Percentiles rank a stretch among this genome's conserved stretches.
phyloP scores from a whole-genome alignment of 345 rosid genomes.

The Eucalyptus marginata region DNA sequence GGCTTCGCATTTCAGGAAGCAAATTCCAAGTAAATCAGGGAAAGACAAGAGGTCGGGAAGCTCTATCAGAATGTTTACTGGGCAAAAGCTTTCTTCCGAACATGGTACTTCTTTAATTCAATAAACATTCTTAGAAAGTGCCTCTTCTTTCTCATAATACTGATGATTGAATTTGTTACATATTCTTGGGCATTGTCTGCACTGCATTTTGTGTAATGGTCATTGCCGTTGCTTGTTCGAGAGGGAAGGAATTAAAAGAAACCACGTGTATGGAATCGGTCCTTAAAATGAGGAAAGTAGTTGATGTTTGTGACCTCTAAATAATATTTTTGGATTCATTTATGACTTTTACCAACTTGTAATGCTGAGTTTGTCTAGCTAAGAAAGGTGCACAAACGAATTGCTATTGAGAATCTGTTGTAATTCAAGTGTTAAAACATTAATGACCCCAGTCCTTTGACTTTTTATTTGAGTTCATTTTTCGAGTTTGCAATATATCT shows the following conservation, averaged over 20 bases:
- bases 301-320: background rate
- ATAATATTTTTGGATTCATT: background rate
- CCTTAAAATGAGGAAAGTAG: background rate
- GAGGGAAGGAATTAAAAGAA: background rate
- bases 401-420: background rate
- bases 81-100: slow-evolving; percentile 1
- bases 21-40: slow-evolving; percentile 17
- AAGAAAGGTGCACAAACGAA: background rate
- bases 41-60: slow-evolving; percentile 16
- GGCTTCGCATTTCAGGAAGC: slow-evolving; percentile 9
- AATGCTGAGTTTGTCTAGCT: background rate
- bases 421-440: background rate
- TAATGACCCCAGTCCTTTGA: background rate
- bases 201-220: background rate
- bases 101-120: slow-evolving; percentile 8
- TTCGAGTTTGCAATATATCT: background rate
- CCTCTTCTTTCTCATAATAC: background rate
- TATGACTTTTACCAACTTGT: background rate
- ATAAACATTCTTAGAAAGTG: background rate
- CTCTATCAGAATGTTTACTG: slow-evolving; percentile 9
- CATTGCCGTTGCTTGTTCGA: background rate
- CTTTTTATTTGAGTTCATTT: background rate
- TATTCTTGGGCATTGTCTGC: background rate
- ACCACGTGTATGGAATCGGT: background rate
- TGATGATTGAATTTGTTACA: background rate